Conservation (phyloP, 345 rosid species). For the Arabis hirsuta region DNA sequence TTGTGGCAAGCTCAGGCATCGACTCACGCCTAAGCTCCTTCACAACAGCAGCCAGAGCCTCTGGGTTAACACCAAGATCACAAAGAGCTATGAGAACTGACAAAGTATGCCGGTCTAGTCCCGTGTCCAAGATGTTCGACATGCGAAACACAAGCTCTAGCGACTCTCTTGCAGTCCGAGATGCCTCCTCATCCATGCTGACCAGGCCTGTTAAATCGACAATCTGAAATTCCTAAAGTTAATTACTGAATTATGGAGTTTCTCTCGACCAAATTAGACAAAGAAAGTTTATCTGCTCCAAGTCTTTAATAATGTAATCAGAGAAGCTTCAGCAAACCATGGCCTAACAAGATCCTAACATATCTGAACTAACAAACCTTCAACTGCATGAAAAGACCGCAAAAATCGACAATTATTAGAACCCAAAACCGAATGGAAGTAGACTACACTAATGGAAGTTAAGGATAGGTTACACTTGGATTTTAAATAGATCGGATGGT, state of each 20-base stretch:
- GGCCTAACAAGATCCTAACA: not conserved
- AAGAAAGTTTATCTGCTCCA: not conserved
- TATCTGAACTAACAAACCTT: not conserved
- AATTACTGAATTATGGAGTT: not conserved
- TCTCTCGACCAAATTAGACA: not conserved
- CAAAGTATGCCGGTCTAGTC: slow-evolving; percentile 43
- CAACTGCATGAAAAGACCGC: not conserved
- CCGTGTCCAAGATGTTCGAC: slow-evolving; percentile 48
- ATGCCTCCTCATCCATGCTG: slow-evolving; percentile 44
- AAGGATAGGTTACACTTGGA: not conserved
- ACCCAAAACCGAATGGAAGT: not conserved
- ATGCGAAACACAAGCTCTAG: slow-evolving; percentile 46
- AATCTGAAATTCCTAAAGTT: not conserved
- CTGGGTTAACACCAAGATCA: slow-evolving; percentile 49
- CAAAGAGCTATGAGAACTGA: slow-evolving; percentile 48
- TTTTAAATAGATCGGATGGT: not conserved
- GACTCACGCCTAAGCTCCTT: slow-evolving; percentile 43
- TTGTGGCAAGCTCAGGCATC: slow-evolving; percentile 2
- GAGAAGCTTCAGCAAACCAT: not conserved
- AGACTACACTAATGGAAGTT: not conserved
- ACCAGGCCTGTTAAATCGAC: not conserved
- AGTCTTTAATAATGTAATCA: no score
- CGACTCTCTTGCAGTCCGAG: slow-evolving; percentile 46
- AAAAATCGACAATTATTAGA: not conserved
- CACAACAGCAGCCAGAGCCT: slow-evolving; percentile 49